Evolutionary conservation across 345 rosid genomes (phyloP).

Genomic region (Populus alba): DNA sequence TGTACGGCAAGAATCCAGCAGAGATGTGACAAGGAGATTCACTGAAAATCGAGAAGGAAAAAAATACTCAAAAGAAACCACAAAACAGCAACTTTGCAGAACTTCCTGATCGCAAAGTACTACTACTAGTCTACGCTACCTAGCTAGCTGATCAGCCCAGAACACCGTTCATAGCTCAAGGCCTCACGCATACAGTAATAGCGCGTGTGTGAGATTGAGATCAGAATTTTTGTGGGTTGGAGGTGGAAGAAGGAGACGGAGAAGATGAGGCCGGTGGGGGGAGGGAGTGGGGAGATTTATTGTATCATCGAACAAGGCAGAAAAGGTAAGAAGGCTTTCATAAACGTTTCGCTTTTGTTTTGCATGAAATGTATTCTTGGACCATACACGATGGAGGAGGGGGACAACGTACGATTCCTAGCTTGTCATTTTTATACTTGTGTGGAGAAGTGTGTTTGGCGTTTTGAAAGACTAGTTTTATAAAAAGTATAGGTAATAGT

Average conservation of each 20-base stretch:
- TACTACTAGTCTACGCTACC: neutral
- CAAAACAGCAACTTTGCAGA: conserved; percentile 12
- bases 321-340: no score
- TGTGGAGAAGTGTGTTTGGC: neutral
- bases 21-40: conserved; percentile 11
- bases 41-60: neutral
- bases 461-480: no score
- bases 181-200: neutral
- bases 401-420: neutral
- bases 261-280: no score
- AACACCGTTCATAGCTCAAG: neutral
- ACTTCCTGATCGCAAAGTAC: neutral
- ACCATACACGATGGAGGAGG: no score
- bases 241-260: no score
- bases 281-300: no score
- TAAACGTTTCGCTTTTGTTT: no score
- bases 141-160: neutral
- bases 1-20: conserved; percentile 14
- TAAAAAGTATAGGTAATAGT: no score
- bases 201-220: no score
- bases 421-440: neutral
- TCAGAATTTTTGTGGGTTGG: no score
- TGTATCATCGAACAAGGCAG: no score
- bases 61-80: neutral
- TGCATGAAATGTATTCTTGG: no score